Conservation (phyloP, 768 basidiomycete genomes). For the Termitomyces sp. region DNA sequence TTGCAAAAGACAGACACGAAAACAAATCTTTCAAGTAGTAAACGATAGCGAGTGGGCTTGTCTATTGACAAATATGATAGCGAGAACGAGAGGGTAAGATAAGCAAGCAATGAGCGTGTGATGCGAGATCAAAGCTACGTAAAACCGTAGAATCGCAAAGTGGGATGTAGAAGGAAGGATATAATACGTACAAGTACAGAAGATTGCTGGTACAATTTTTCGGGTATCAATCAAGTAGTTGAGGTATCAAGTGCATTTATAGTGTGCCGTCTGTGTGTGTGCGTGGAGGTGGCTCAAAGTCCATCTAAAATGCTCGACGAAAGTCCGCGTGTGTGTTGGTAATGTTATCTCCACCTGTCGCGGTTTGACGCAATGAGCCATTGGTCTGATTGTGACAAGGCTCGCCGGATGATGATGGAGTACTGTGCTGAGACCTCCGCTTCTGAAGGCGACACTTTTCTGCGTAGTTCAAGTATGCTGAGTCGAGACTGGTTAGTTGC, state of each 20-base stretch:
- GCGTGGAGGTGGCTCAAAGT: neutral
- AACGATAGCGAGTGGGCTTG: neutral
- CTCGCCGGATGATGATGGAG: constrained; percentile 23
- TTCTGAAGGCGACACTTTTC: constrained; percentile 27
- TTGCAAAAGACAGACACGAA: neutral
- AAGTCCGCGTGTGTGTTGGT: neutral
- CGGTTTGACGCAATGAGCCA: constrained; percentile 12
- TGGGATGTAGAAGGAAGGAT: neutral
- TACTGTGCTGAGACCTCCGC: constrained; percentile 26
- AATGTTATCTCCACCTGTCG: neutral
- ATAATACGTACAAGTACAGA: constrained; percentile 9
- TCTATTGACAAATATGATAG: neutral
- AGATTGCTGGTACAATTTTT: constrained; percentile 8
- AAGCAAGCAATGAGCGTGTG: neutral
- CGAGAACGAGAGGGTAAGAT: neutral
- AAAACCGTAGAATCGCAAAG: neutral
- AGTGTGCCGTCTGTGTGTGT: neutral
- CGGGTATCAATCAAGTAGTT: neutral
- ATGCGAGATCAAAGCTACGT: neutral
- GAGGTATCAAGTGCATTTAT: neutral
- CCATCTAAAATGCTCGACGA: neutral
- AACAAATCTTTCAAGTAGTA: neutral
- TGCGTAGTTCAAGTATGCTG: constrained; percentile 38
- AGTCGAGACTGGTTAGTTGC: neutral
- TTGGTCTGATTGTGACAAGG: constrained; percentile 10